A percentile compares a stretch with the other conserved stretches of the same genome.
Evolutionary conservation across 345 rosid genomes (phyloP).

Genomic region (Citrus maxima): DNA sequence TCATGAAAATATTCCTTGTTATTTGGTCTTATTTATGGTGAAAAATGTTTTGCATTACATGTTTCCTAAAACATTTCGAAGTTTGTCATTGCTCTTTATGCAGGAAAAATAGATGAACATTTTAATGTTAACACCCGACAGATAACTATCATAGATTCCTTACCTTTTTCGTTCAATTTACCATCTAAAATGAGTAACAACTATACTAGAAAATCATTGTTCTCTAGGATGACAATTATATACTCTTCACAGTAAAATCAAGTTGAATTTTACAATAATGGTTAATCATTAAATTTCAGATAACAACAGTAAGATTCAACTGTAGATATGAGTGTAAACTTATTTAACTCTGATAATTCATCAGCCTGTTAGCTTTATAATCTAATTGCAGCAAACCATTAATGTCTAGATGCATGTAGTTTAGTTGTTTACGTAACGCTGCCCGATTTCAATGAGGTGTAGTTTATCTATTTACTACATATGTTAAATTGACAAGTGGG

Average conservation of each 20-base stretch:
- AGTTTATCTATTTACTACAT: slow-evolving; percentile 1
- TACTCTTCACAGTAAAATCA: neutral
- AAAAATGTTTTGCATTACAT: neutral
- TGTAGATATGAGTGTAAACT: too few relatives aligned
- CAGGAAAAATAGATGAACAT: neutral
- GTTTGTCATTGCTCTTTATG: slow-evolving; percentile 2
- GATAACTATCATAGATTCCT: neutral
- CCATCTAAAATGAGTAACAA: neutral
- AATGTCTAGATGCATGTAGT: neutral
- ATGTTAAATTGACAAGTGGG: neutral
- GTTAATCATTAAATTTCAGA: neutral
- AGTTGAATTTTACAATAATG: neutral
- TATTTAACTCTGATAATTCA: neutral
- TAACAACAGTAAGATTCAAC: neutral
- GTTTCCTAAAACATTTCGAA: neutral
- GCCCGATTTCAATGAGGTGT: neutral
- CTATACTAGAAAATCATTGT: neutral
- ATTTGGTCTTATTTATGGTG: neutral
- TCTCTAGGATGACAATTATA: neutral
- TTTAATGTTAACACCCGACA: neutral
- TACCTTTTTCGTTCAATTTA: neutral
- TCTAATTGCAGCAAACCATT: neutral
- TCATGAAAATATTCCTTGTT: neutral
- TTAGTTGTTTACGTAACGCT: neutral
- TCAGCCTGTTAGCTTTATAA: neutral